These are phyloP conservation scores for Phytophthora chlamydospora DNA, from an alignment of 352 stramenopile genomes.

Conservation along the genomic window DNA sequence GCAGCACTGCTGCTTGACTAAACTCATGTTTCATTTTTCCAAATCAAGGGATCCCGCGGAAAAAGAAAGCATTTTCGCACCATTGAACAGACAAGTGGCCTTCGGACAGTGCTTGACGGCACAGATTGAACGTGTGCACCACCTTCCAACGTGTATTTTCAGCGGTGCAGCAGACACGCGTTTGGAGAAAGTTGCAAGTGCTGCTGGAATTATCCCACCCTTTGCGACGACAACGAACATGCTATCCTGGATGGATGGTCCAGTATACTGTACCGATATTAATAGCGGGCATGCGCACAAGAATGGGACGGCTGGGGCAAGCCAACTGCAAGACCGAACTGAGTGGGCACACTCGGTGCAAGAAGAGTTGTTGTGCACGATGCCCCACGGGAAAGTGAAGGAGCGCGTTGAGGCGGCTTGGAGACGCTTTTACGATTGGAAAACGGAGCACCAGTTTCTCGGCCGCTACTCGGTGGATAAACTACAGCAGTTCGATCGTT, in stretches of 20 bases:
- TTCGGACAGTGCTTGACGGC: neutral
- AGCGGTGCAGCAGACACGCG: neutral
- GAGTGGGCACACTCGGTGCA: neutral
- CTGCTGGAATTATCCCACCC: neutral
- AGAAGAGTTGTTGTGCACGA: neutral
- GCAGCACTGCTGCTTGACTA: no score
- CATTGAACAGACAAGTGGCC: neutral
- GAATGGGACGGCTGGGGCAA: neutral
- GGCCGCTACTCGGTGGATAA: conserved; percentile 46
- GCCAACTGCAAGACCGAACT: neutral
- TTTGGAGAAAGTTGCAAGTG: neutral
- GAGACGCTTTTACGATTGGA: conserved; percentile 34
- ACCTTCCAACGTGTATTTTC: neutral
- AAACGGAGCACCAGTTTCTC: conserved; percentile 40
- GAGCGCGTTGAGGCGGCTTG: conserved; percentile 6
- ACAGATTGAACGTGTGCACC: neutral
- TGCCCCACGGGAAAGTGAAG: neutral
- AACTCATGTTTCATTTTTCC: no score
- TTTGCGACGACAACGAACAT: conserved; percentile 4
- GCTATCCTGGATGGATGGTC: neutral
- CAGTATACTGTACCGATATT: no score
- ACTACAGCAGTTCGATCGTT: conserved; percentile 39
- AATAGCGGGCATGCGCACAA: conserved; percentile 1
- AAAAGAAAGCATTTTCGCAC: neutral
- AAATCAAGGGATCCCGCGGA: no score